Conservation (phyloP, 495 filamentous ascomycete genomes). For the Neurospora sp. region DNA sequence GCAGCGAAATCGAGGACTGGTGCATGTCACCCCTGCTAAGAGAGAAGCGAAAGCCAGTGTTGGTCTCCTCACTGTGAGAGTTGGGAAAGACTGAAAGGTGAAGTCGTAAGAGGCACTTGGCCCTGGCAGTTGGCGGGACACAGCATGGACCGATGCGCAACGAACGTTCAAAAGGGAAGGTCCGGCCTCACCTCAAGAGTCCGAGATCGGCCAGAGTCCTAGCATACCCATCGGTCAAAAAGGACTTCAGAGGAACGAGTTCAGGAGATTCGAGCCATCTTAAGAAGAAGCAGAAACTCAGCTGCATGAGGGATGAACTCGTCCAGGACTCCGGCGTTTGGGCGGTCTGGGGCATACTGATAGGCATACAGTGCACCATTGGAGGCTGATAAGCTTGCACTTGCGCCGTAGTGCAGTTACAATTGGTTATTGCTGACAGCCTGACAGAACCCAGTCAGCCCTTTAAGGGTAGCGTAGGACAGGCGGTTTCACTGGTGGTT, state of each 20-base stretch:
- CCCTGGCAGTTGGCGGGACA: neutral
- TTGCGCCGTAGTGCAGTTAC: neutral
- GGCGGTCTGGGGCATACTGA: neutral
- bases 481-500: neutral
- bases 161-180: neutral
- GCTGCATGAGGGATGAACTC: neutral
- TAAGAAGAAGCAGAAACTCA: neutral
- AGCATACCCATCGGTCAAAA: neutral
- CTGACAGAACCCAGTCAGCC: neutral
- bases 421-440: neutral
- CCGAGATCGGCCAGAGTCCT: neutral
- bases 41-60: neutral
- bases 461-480: neutral
- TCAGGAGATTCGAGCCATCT: neutral
- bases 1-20: neutral
- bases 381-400: neutral
- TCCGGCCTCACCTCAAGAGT: neutral
- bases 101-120: neutral
- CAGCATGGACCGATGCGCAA: neutral
- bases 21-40: neutral
- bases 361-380: neutral
- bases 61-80: neutral
- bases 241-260: neutral
- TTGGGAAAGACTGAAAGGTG: neutral
- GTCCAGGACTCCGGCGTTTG: neutral